These are phyloP conservation scores for Lentinula guzmanii DNA, from an alignment of 768 basidiomycete species.

Conservation along the genomic window DNA sequence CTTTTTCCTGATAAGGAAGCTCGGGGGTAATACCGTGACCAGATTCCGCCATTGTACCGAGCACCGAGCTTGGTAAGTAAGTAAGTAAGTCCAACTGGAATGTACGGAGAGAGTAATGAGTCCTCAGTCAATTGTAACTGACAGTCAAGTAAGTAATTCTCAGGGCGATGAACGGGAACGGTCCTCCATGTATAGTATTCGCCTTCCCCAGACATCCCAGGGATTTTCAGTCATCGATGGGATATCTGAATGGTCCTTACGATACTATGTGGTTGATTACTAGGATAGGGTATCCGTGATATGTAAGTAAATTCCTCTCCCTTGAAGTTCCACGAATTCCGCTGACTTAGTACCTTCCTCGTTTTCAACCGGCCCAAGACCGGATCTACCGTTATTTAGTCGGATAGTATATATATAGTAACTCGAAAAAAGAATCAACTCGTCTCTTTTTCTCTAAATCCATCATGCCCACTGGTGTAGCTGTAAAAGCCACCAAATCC, in stretches of 20 bases:
- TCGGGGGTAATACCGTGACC: not conserved
- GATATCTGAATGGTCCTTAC: not conserved
- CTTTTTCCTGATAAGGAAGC: not conserved
- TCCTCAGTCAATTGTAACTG: not conserved
- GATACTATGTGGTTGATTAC: not conserved
- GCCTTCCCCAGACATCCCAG: not conserved
- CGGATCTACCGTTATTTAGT: not conserved
- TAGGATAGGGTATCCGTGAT: not conserved
- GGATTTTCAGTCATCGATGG: not conserved
- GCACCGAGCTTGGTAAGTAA: not conserved
- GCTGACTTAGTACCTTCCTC: not conserved
- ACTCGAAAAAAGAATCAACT: not conserved
- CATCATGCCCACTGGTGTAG: not conserved
- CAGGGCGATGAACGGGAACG: not conserved
- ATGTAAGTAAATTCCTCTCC: not conserved
- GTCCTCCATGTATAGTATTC: not conserved
- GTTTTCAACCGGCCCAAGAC: not conserved
- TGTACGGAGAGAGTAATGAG: not conserved
- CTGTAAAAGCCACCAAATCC: too few species aligned
- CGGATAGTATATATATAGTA: not conserved
- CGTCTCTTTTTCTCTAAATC: not conserved
- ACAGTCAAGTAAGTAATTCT: not conserved
- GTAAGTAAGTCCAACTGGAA: not conserved
- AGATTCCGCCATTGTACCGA: not conserved
- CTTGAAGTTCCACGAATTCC: not conserved